A percentile compares a stretch with the other conserved stretches of the same genome.
These are phyloP conservation scores for Starmerella khaoyaiensis DNA, from an alignment of 805 yeast genomes.

Conservation along the genomic window DNA sequence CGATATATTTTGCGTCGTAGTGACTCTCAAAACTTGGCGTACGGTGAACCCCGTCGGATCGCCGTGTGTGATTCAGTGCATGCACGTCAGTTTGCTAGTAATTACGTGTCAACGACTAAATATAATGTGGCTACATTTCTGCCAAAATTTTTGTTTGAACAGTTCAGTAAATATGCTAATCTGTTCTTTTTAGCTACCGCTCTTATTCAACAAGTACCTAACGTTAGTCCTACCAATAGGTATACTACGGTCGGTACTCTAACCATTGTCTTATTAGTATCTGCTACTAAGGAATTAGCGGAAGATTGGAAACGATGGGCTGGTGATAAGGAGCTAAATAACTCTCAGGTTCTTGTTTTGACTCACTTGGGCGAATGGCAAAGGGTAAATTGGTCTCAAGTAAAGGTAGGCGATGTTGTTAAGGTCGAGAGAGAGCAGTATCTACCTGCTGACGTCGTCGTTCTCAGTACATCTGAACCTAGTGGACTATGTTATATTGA, in stretches of 20 bases:
- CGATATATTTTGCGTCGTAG: slow-evolving; percentile 22
- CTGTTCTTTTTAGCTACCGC: slow-evolving; percentile 87
- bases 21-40: background rate
- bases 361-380: slow-evolving; percentile 48
- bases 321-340: slow-evolving; percentile 82
- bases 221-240: slow-evolving; percentile 90
- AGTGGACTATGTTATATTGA: slow-evolving; percentile 96
- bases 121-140: slow-evolving; percentile 85
- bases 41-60: slow-evolving; percentile 49
- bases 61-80: slow-evolving; percentile 56
- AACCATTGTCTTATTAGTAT: slow-evolving; percentile 68
- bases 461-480: slow-evolving; percentile 88
- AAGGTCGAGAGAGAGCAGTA: slow-evolving; percentile 76
- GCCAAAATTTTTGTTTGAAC: slow-evolving; percentile 92
- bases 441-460: slow-evolving; percentile 81
- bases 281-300: slow-evolving; percentile 80
- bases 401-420: slow-evolving; percentile 83
- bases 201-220: slow-evolving; percentile 89
- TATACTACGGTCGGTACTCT: slow-evolving; percentile 91
- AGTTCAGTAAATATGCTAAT: slow-evolving; percentile 93
- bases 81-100: slow-evolving; percentile 40
- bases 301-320: slow-evolving; percentile 81
- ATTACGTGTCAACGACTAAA: slow-evolving; percentile 88
- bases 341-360: slow-evolving; percentile 58
- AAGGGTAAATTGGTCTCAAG: slow-evolving; percentile 67